Evolutionary conservation across 2,329 filamentous ascomycete species (phyloP), one percentile per base, ranked within the genome.

Genomic region (Cercospora zeae-maydis): DNA sequence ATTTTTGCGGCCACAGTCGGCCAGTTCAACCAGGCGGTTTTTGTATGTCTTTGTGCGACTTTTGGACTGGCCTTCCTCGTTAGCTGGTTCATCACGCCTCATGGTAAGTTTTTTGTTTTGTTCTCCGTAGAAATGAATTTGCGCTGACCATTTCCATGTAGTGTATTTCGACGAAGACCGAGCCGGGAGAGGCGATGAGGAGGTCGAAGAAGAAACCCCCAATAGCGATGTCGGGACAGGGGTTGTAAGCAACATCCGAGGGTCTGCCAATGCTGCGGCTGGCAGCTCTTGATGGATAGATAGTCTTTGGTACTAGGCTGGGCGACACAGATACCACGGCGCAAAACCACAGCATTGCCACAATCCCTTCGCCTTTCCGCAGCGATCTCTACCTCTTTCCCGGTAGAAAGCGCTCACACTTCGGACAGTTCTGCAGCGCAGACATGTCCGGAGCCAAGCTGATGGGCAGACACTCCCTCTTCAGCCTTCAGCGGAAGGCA

Each of bases 1-100:
- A 85, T 98, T 9, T 99, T 96, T 74, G 89, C 89, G 13, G 80
- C 83, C 2, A 98, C 95, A 0, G 91, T 97, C 1, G 86, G 83
- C 19, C 86, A 78, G 1, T 93, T 90, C 68, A 87, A 91, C 0
- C 91, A 95, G 75, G 87, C 91, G 0, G 88, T 96, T 0, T 97
- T 97, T 75, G 85, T 96, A 8, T 85, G 90, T 55, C 77, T 98
- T 49, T 80, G 84, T 0, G 77, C 78, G 7, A 80, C 90, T 0
- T 96, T 96, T 74, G 83, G 78, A 1, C 24, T 87, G 8, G 87
- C 87, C 0, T 82, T 93, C 31, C 57, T 87, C 1, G 81, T 86
- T 59, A 90, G 86, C 71, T 88, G 88, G 75, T 84, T 92, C 59
- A 81, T 98, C 27, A 84, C 80, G 71, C 88, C 92, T 3, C 82